Evolutionary conservation across 108 stramenopile genomes (phyloP), one percentile per base, ranked within the genome.

Genomic region (Cyclotella cryptica): DNA sequence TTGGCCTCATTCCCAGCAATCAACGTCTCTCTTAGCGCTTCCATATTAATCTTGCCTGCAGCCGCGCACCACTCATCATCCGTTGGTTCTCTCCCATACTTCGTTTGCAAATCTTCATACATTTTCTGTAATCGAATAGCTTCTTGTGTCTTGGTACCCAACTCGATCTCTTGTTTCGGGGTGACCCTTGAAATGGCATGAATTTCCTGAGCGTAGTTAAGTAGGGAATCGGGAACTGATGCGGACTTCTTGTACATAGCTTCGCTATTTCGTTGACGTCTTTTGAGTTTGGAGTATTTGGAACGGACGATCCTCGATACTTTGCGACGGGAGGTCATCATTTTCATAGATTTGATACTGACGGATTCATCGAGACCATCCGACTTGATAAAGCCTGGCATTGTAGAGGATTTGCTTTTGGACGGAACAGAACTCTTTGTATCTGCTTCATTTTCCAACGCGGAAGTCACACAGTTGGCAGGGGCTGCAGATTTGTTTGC

Each of bases 11-110:
- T 52, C 22, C 95, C 95, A 59, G 89, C 90, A 40, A 92, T 77
- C 21, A 93, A 83, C 10, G 91, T 87, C 71, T 87, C 80, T 18
- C 70, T 49, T 41, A 96, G 45, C 11, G 89, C 86, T 44, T 88
- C 87, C 74, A 92, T 84, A 55, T 91, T 92, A 47, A 88, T 84
- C 60, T 88, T 92, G 11, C 92, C 92, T 18, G 94, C 84, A 0
- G 88, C 92, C 19, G 91, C 91, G 77, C 93, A 94, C 94, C 94
- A 95, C 72, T 96, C 92, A 40, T 93, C 88, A 75, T 96, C 88
- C 47, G 91, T 96, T 18, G 92, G 92, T 77, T 92, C 89, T 39
- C 92, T 70, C 0, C 88, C 74, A 12, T 92, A 83, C 42, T 85
- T 86, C 27, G 58, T 63, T 26, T 65, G 66, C 27, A 93, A 72